Evolutionary conservation across 495 filamentous ascomycete genomes (phyloP).

Genomic region (Staphylotrichum longicolle): DNA sequence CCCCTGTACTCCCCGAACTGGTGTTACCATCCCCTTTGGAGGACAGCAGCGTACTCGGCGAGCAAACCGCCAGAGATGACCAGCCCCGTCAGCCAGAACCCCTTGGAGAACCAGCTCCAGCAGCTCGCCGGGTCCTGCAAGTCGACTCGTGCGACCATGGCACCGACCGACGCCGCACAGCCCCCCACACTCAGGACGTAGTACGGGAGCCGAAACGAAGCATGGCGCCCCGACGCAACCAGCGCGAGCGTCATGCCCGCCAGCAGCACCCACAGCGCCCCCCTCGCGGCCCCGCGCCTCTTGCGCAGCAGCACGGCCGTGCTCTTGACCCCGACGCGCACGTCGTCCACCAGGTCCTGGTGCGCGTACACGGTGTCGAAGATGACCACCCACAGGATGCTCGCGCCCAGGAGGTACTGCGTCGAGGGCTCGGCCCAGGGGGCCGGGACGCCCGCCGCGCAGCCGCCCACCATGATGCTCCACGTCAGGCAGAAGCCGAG

Average conservation of each 20-base stretch:
- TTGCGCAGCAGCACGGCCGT: conserved; percentile 37
- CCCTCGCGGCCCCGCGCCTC: neutral
- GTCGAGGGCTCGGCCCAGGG: conserved; percentile 13
- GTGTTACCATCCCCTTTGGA: no score
- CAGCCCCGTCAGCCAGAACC: conserved; percentile 37
- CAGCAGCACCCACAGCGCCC: conserved; percentile 27
- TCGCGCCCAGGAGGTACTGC: conserved; percentile 28
- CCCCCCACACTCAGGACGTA: conserved; percentile 33
- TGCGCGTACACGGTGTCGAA: conserved; percentile 48
- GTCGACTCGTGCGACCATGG: conserved; percentile 41
- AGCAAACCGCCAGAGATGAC: neutral
- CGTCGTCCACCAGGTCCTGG: conserved; percentile 41
- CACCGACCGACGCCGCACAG: conserved; percentile 30
- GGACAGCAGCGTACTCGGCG: neutral
- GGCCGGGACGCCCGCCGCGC: neutral
- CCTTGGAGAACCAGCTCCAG: conserved; percentile 43
- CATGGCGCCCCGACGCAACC: neutral
- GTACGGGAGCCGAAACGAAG: conserved; percentile 27
- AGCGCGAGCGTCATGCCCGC: conserved; percentile 23
- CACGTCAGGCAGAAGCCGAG: conserved; percentile 41
- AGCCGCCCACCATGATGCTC: conserved; percentile 32
- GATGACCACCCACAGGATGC: conserved; percentile 38
- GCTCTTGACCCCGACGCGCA: conserved; percentile 37
- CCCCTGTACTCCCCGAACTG: no score
- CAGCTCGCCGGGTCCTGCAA: conserved; percentile 38